Conservation (phyloP, 768 basidiomycete species). For the Dendrothele bispora region DNA sequence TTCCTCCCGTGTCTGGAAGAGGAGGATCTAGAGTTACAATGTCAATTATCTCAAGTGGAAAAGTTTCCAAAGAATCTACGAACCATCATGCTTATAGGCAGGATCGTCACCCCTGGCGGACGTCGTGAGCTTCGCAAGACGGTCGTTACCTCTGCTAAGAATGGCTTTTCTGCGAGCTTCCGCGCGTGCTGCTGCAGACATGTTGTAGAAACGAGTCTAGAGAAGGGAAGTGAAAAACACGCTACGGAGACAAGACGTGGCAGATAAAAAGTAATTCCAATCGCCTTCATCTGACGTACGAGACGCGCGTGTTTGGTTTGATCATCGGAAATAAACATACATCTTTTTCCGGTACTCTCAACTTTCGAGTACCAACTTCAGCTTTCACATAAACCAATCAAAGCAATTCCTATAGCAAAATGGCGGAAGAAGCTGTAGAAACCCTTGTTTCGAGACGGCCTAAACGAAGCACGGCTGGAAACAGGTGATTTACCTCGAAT, state of each 20-base stretch:
- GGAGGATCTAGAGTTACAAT: slow-evolving; percentile 36
- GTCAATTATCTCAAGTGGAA: slow-evolving; percentile 5
- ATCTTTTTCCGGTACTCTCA: no score
- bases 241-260: no score
- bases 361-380: no score
- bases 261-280: no score
- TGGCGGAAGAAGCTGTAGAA: slow-evolving; percentile 50
- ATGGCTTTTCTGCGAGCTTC: slow-evolving; percentile 81
- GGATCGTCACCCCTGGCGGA: slow-evolving; percentile 70
- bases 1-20: slow-evolving; percentile 33
- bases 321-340: no score
- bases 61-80: slow-evolving; percentile 11
- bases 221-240: no score
- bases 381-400: no score
- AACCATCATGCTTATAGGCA: slow-evolving; percentile 54
- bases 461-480: slow-evolving; percentile 75
- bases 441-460: slow-evolving; percentile 57
- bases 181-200: slow-evolving; percentile 66
- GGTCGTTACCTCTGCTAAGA: slow-evolving; percentile 66
- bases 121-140: slow-evolving; percentile 77
- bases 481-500: slow-evolving; percentile 44
- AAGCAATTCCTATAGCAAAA: no score
- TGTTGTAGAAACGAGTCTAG: slow-evolving; percentile 18
- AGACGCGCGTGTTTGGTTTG: no score
- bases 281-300: no score